Base-by-base conservation (phyloP, 176 grass and related monocot genomes). In the Microstegium vimineum region DNA sequence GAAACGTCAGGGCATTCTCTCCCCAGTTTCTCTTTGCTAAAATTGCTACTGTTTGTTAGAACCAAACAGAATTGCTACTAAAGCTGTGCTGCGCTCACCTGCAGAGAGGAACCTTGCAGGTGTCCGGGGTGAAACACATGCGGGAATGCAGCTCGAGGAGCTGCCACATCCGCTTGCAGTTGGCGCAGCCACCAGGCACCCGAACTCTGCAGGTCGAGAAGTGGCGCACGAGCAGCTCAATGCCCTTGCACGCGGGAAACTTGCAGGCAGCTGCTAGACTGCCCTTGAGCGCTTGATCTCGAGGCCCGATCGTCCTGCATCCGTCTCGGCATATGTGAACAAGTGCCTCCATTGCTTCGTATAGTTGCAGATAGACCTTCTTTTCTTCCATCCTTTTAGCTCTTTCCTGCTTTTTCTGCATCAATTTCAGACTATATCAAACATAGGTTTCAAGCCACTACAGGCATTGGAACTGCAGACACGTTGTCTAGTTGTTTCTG, bases 101-200 rank as follows among this genome's bases (percentile, higher is more conserved):
- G 83, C 92, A 97, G 20, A 97, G 81, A 60, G 95, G 95, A 42
- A 97, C 95, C 83, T 89, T 92, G 88, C 92, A 97, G 38, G 62
- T 80, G 69, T 76, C 81, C 2, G 69, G 82, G 51, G 84, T 70
- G 10, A 61, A 72, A 67, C 95, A 97, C 72, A 97, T 92, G 47
- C 88, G 78, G 7, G 95, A 97, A 72, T 97, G 95, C 43, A 97
- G 83, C 78, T 92, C 90, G 54, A 97, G 90, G 49, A 97, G 83
- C 78, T 97, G 95, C 95, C 95, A 97, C 81, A 94, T 94, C 0
- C 92, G 84, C 84, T 94, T 97, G 81, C 95, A 97, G 64, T 81
- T 89, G 1, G 78, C 77, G 7, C 95, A 97, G n/a, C 95, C 95
- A 66, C 95, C 90, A 1, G 92, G 90, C 3, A 97, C 90, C 16